These are phyloP conservation scores for Chlorophyllum brunneum DNA, from an alignment of 768 basidiomycete species.

Conservation along the genomic window DNA sequence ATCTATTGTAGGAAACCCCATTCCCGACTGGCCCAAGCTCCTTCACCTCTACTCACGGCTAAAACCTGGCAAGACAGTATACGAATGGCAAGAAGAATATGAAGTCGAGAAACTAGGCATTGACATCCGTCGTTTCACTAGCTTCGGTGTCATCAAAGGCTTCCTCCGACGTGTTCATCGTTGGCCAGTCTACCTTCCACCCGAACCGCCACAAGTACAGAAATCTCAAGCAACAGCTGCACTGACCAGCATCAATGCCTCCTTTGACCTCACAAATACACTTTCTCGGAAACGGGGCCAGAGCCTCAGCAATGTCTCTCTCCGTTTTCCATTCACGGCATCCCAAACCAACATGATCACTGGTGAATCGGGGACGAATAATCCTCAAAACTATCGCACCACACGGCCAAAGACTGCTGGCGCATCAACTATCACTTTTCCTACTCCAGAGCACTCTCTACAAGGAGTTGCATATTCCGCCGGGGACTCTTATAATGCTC, in stretches of 20 bases:
- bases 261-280: slow-evolving; percentile 4
- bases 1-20: slow-evolving; percentile 40
- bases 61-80: slow-evolving; percentile 76
- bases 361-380: slow-evolving; percentile 6
- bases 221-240: slow-evolving; percentile 17
- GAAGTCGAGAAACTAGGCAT: slow-evolving; percentile 70
- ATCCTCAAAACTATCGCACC: slow-evolving; percentile 10
- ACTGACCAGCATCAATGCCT: slow-evolving; percentile 14
- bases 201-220: slow-evolving; percentile 26
- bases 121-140: slow-evolving; percentile 91
- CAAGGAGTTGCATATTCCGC: neutral
- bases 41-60: slow-evolving; percentile 84
- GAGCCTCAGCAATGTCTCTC: slow-evolving; percentile 29
- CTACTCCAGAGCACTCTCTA: neutral
- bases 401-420: slow-evolving; percentile 16
- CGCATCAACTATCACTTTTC: slow-evolving; percentile 9
- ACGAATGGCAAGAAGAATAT: slow-evolving; percentile 84
- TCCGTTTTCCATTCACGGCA: slow-evolving; percentile 24
- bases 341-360: slow-evolving; percentile 15
- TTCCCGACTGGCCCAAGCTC: slow-evolving; percentile 85
- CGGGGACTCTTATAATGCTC: neutral
- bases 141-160: slow-evolving; percentile 98
- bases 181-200: slow-evolving; percentile 73
- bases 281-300: slow-evolving; percentile 35
- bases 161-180: slow-evolving; percentile 91